phyloP scores from a whole-genome alignment of 495 filamentous ascomycete genomes.

The Peziza echinospora region DNA sequence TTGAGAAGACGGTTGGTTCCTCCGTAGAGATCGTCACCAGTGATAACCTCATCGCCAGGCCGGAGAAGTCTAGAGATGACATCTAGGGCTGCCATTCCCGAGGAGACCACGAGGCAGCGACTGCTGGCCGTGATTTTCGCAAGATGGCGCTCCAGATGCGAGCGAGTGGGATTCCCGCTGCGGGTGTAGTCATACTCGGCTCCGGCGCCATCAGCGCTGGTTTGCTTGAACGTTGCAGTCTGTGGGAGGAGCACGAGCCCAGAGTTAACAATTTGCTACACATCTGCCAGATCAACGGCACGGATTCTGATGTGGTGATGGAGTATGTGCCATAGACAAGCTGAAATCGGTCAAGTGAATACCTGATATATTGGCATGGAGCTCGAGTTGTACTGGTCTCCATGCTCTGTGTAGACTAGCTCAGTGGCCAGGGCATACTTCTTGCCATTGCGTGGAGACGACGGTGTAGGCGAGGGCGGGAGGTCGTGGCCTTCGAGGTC shows the following conservation, averaged over 20 bases:
- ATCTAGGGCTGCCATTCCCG: slow-evolving; percentile 91
- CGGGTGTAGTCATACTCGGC: slow-evolving; percentile 94
- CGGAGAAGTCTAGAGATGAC: slow-evolving; percentile 85
- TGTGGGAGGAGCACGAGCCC: slow-evolving; percentile 24
- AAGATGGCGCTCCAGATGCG: slow-evolving; percentile 86
- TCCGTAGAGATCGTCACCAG: slow-evolving; percentile 90
- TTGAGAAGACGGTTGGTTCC: slow-evolving; percentile 87
- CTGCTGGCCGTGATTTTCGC: slow-evolving; percentile 96
- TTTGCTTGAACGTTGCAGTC: slow-evolving; percentile 95
- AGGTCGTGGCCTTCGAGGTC: slow-evolving; percentile 33
- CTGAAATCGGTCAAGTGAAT: slow-evolving; percentile 1
- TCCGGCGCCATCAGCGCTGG: slow-evolving; percentile 43
- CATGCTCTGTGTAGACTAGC: slow-evolving; percentile 83
- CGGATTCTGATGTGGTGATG: not conserved
- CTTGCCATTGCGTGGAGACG: slow-evolving; percentile 61
- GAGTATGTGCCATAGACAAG: not conserved
- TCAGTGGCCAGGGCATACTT: slow-evolving; percentile 88
- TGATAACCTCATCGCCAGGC: slow-evolving; percentile 91
- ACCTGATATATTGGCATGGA: slow-evolving; percentile 91
- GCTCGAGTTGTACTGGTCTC: slow-evolving; percentile 86
- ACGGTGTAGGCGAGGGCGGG: slow-evolving; percentile 85
- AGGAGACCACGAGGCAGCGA: slow-evolving; percentile 77
- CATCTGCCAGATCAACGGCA: not conserved
- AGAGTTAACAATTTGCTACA: slow-evolving; percentile 2
- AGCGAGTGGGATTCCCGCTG: slow-evolving; percentile 87